phyloP scores from a whole-genome alignment of 176 grass and related monocot species.

The Triticum dicoccoides region DNA sequence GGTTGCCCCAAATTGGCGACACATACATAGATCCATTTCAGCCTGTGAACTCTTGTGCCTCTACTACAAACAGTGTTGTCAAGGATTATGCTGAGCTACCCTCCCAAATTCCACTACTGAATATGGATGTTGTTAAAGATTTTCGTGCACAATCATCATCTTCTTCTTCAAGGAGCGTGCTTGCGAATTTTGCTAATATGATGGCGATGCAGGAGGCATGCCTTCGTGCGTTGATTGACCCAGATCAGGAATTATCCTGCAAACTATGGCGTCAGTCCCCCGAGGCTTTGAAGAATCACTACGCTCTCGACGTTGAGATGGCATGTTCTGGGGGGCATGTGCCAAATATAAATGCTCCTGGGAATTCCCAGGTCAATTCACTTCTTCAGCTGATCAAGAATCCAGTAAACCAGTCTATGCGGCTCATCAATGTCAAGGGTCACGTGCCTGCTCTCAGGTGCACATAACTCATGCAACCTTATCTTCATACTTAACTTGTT shows the following conservation, averaged over 20 bases:
- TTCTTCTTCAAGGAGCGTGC: neutral
- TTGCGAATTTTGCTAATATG: neutral
- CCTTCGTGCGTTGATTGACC: neutral
- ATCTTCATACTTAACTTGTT: neutral
- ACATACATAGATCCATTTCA: neutral
- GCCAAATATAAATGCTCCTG: neutral
- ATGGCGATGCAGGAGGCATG: neutral
- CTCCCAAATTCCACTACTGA: neutral
- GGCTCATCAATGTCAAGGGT: conserved; percentile 33
- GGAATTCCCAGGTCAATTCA: neutral
- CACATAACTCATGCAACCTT: neutral
- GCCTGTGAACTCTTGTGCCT: neutral
- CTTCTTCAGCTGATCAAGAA: conserved; percentile 8
- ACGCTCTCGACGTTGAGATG: neutral
- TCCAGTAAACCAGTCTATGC: neutral
- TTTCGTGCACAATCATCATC: neutral
- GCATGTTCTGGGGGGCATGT: neutral
- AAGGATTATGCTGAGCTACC: neutral
- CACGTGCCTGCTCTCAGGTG: conserved; percentile 44
- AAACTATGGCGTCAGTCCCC: neutral
- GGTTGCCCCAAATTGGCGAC: neutral
- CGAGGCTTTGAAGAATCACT: neutral
- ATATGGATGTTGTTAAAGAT: neutral
- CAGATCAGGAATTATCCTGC: neutral
- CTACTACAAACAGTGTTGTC: neutral